These are phyloP conservation scores for Cladophialophora immunda DNA, from an alignment of 2,329 filamentous ascomycete genomes.

Conservation along the genomic window DNA sequence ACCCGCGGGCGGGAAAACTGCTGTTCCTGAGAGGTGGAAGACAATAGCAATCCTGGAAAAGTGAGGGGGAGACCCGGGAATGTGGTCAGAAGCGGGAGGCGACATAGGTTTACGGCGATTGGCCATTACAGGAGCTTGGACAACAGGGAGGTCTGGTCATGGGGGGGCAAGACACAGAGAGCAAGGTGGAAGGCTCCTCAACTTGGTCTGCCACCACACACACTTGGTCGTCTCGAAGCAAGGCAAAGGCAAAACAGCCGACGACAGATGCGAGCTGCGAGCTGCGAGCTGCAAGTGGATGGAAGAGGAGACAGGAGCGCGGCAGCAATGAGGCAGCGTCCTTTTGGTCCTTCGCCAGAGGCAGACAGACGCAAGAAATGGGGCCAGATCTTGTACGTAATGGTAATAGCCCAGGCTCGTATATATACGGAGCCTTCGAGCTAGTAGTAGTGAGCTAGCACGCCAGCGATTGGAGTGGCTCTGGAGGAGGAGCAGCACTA, in stretches of 20 bases:
- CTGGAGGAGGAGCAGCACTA: neutral
- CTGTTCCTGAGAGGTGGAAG: conserved; percentile 21
- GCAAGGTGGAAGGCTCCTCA: neutral
- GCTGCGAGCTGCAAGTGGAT: neutral
- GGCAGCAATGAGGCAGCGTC: neutral
- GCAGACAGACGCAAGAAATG: neutral
- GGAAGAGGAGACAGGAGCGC: neutral
- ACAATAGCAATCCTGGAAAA: conserved; percentile 1
- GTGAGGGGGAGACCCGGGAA: conserved; percentile 24
- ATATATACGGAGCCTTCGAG: neutral
- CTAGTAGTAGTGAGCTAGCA: neutral
- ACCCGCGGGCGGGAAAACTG: conserved; percentile 18
- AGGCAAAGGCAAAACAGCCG: conserved; percentile 2
- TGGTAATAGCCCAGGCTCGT: neutral
- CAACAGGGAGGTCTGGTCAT: conserved; percentile 11
- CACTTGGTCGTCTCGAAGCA: neutral
- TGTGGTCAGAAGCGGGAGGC: conserved; percentile 26
- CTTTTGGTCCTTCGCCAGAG: neutral
- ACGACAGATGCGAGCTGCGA: conserved; percentile 4
- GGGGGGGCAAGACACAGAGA: neutral
- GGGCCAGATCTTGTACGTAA: conserved; percentile 3
- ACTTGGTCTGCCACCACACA: neutral
- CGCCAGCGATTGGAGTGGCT: neutral
- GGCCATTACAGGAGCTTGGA: neutral
- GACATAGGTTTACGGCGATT: conserved; percentile 12